Evolutionary conservation across 2,329 filamentous ascomycete species (phyloP).

Genomic region (Beauveria medogensis): DNA sequence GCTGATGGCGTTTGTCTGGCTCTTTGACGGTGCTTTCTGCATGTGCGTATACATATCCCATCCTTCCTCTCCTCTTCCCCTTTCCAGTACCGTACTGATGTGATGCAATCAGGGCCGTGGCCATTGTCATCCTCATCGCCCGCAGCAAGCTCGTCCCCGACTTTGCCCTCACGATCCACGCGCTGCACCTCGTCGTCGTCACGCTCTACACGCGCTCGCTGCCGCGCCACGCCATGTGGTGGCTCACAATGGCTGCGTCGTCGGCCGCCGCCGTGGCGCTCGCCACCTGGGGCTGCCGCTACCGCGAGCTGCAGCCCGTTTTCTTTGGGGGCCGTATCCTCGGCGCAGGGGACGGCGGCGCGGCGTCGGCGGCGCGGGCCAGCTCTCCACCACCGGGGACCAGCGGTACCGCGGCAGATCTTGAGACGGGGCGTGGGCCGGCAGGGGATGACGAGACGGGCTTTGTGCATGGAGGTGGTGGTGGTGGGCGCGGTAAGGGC

Average conservation of each 20-base stretch:
- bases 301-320: constrained; percentile 82
- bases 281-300: constrained; percentile 86
- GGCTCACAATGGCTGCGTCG: constrained; percentile 51
- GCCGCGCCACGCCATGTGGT: constrained; percentile 80
- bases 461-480: constrained; percentile 30
- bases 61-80: background rate
- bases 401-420: constrained; percentile 12
- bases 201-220: constrained; percentile 70
- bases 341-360: constrained; percentile 17
- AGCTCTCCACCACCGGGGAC: constrained; percentile 16
- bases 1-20: constrained; percentile 50
- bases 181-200: constrained; percentile 70
- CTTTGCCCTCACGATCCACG: constrained; percentile 83
- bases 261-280: constrained; percentile 44
- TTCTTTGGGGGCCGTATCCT: constrained; percentile 57
- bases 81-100: background rate
- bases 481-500: constrained; percentile 35
- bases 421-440: constrained; percentile 16
- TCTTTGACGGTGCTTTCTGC: constrained; percentile 46
- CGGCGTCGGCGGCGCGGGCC: constrained; percentile 1
- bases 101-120: constrained; percentile 58
- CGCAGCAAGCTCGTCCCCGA: constrained; percentile 93
- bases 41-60: constrained; percentile 27
- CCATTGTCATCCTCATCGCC: constrained; percentile 73
- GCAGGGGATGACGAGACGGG: constrained; percentile 40